Percentiles rank a stretch among this genome's conserved stretches.
Conservation (phyloP, 2,329 filamentous ascomycete species). For the Phaeophleospora eucalypticola region DNA sequence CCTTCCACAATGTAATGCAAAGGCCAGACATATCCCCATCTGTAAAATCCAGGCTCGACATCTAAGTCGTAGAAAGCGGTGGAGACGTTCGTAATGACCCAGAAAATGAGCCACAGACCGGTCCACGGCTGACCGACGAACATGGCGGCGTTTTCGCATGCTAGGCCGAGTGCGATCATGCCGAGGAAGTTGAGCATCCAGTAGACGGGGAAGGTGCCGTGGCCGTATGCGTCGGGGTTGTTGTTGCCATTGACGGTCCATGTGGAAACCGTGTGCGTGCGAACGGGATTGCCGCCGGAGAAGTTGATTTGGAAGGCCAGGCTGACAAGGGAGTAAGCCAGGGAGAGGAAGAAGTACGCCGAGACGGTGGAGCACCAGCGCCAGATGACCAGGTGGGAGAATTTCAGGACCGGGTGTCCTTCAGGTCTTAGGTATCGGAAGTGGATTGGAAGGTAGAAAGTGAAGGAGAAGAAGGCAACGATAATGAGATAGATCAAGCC, state of each 20-base stretch:
- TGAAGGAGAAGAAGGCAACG: conserved; percentile 62
- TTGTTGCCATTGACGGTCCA: conserved; percentile 21
- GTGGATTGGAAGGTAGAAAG: conserved; percentile 62
- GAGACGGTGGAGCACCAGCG: conserved; percentile 53
- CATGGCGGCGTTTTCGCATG: conserved; percentile 63
- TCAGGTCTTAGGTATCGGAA: conserved; percentile 50
- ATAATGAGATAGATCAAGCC: conserved; percentile 66
- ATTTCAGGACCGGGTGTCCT: conserved; percentile 55
- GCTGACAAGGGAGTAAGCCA: conserved; percentile 61
- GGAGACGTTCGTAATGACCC: conserved; percentile 62
- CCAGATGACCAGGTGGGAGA: conserved; percentile 56
- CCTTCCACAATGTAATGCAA: conserved; percentile 60
- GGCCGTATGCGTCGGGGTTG: conserved; percentile 54
- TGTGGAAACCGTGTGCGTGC: conserved; percentile 42
- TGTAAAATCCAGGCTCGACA: conserved; percentile 56
- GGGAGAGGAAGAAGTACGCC: conserved; percentile 59
- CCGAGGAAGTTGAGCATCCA: conserved; percentile 53
- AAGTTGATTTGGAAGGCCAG: conserved; percentile 63
- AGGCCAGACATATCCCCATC: conserved; percentile 62
- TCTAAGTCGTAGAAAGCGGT: conserved; percentile 59
- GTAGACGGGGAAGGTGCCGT: conserved; percentile 58
- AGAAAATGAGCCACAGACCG: conserved; percentile 62
- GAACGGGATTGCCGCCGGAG: conserved; percentile 39
- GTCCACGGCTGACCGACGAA: conserved; percentile 59
- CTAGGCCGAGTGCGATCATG: conserved; percentile 60